Conservation (phyloP, 306 rosid species). For the Dryas alaskensis region DNA sequence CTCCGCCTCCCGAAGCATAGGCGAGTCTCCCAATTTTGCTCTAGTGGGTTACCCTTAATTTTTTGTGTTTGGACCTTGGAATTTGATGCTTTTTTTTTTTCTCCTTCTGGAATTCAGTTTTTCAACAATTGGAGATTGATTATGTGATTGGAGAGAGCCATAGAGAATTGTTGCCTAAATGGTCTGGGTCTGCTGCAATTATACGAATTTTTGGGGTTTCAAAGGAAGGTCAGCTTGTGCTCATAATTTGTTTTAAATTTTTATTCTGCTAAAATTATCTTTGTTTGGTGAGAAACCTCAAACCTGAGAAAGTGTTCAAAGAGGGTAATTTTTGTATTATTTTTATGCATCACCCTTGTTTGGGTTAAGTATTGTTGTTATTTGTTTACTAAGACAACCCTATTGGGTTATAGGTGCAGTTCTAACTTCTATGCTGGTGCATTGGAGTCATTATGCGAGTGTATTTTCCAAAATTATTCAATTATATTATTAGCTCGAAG, state of each 20-base stretch:
- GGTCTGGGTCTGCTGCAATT: conserved; percentile 78
- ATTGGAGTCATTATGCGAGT: not conserved
- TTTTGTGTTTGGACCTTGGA: conserved; percentile 21
- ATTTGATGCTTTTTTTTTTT: conserved; percentile 11
- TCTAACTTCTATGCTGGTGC: not conserved
- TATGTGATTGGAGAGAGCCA: conserved; percentile 77
- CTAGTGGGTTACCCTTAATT: not conserved
- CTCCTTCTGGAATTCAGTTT: conserved; percentile 41
- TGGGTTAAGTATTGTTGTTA: not conserved
- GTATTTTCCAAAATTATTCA: not conserved
- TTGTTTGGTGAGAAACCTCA: conserved; percentile 1
- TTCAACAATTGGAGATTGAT: conserved; percentile 94
- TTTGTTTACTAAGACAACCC: not conserved
- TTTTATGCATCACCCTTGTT: not conserved
- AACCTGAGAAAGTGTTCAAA: not conserved
- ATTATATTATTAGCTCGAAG: not conserved
- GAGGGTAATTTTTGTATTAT: not conserved
- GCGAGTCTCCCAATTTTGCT: conserved; percentile 39
- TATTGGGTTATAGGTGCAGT: not conserved
- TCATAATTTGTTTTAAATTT: not conserved
- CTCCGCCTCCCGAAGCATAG: conserved; percentile 50
- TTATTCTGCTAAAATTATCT: not conserved
- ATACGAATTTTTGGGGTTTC: conserved; percentile 93
- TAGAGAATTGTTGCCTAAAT: conserved; percentile 57
- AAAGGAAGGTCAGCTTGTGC: conserved; percentile 62